These are phyloP conservation scores for Albatrellus ellisii DNA, from an alignment of 768 basidiomycete genomes.

Conservation along the genomic window DNA sequence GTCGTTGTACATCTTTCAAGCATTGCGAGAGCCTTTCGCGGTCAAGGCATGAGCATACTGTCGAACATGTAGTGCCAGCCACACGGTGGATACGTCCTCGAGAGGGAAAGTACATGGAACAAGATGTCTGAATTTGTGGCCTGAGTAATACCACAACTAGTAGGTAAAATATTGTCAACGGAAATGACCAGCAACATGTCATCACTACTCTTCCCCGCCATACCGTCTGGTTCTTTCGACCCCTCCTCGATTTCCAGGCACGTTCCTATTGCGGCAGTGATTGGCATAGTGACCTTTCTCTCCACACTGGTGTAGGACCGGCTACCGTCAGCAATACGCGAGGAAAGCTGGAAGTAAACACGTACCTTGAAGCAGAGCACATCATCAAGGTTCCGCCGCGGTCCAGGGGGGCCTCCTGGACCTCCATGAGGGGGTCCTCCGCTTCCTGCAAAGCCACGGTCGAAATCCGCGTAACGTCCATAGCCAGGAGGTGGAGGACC, in stretches of 20 bases:
- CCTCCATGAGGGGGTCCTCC: slow-evolving; percentile 19
- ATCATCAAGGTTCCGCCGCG: slow-evolving; percentile 66
- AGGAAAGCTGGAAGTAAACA: slow-evolving; percentile 2
- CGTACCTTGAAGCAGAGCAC: slow-evolving; percentile 80
- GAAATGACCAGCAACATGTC: background rate
- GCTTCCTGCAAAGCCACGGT: slow-evolving; percentile 33
- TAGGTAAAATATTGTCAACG: background rate
- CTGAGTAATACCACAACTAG: background rate
- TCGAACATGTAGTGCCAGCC: no score
- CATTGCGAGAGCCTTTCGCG: no score
- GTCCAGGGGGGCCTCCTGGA: slow-evolving; percentile 23
- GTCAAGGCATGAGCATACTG: no score
- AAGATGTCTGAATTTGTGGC: background rate
- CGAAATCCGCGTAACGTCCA: slow-evolving; percentile 71
- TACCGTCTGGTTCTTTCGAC: slow-evolving; percentile 31
- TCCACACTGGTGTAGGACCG: slow-evolving; percentile 46
- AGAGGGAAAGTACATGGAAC: no score
- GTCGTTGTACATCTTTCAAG: no score
- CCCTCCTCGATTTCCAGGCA: slow-evolving; percentile 85
- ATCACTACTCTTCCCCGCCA: slow-evolving; percentile 15
- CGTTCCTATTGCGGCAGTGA: slow-evolving; percentile 81
- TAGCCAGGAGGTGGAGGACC: slow-evolving; percentile 91
- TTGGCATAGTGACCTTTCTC: slow-evolving; percentile 95
- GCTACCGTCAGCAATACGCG: slow-evolving; percentile 1
- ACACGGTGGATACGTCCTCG: no score